A percentile compares a stretch with the other conserved stretches of the same genome.
Conservation (phyloP, 2,329 filamentous ascomycete species). For the Lachnellula cervina region DNA sequence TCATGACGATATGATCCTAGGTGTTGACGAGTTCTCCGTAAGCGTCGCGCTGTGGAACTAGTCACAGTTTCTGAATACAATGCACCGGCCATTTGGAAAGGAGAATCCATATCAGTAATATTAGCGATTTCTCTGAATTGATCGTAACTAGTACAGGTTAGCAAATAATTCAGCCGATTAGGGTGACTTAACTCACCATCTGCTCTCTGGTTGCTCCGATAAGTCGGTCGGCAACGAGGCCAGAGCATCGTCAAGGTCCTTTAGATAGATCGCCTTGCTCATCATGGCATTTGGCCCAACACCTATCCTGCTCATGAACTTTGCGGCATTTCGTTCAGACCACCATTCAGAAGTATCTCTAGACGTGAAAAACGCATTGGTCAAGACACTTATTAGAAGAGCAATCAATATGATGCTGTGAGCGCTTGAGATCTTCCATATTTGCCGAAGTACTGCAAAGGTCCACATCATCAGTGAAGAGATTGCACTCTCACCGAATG, state of each 20-base stretch:
- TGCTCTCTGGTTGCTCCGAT: conserved; percentile 38
- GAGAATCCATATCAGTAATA: conserved; percentile 52
- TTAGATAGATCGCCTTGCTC: conserved; percentile 79
- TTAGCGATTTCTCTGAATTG: conserved; percentile 58
- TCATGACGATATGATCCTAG: conserved; percentile 85
- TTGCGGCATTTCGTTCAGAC: conserved; percentile 72
- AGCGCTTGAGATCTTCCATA: conserved; percentile 65
- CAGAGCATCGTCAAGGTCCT: conserved; percentile 66
- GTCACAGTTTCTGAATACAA: conserved; percentile 44
- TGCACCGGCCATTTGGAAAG: conserved; percentile 49
- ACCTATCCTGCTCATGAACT: conserved; percentile 77
- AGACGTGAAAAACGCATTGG: conserved; percentile 72
- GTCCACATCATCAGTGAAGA: conserved; percentile 75
- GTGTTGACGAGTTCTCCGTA: conserved; percentile 76
- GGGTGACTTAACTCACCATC: conserved; percentile 38
- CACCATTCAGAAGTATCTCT: conserved; percentile 75
- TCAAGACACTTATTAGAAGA: conserved; percentile 62
- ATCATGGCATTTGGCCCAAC: conserved; percentile 74
- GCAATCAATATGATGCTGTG: conserved; percentile 69
- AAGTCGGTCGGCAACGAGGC: conserved; percentile 21
- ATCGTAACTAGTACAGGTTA: conserved; percentile 43
- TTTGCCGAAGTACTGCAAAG: conserved; percentile 58
- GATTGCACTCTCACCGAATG: conserved; percentile 68
- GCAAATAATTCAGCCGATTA: background rate
- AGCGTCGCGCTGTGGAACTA: conserved; percentile 52